Evolutionary conservation across 2,329 filamentous ascomycete genomes (phyloP).

Genomic region (Aspergillus uvarum): DNA sequence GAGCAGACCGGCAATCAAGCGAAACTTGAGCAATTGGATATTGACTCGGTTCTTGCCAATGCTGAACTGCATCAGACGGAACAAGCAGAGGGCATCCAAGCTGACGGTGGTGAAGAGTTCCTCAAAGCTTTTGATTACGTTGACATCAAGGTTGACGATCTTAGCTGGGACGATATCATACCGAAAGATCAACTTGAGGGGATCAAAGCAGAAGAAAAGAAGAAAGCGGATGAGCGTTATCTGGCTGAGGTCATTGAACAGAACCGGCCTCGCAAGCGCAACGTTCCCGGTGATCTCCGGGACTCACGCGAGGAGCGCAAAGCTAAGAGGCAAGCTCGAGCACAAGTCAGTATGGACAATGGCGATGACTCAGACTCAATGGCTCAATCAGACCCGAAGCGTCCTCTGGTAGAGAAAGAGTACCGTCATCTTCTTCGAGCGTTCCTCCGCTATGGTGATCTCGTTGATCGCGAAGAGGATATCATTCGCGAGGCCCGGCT

Average conservation of each 20-base stretch:
- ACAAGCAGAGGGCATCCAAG: slow-evolving; percentile 89
- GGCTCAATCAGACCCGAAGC: slow-evolving; percentile 71
- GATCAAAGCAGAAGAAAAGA: slow-evolving; percentile 86
- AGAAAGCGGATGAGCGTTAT: slow-evolving; percentile 78
- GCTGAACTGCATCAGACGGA: slow-evolving; percentile 97
- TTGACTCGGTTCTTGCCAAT: slow-evolving; percentile 94
- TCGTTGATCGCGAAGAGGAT: slow-evolving; percentile 84
- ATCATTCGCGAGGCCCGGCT: slow-evolving; percentile 85
- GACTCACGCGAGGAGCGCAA: slow-evolving; percentile 62
- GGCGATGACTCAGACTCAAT: slow-evolving; percentile 69
- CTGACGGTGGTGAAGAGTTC: slow-evolving; percentile 95
- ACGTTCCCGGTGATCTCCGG: slow-evolving; percentile 57
- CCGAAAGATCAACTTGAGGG: slow-evolving; percentile 87
- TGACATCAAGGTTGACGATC: slow-evolving; percentile 88
- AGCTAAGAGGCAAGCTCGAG: slow-evolving; percentile 69
- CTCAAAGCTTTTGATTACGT: slow-evolving; percentile 87
- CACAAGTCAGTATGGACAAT: slow-evolving; percentile 63
- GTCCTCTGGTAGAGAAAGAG: slow-evolving; percentile 90
- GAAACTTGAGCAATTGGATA: slow-evolving; percentile 94
- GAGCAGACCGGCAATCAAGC: slow-evolving; percentile 96
- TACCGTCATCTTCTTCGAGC: slow-evolving; percentile 87
- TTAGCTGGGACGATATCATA: slow-evolving; percentile 98
- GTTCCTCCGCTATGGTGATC: slow-evolving; percentile 85
- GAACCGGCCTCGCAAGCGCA: slow-evolving; percentile 74
- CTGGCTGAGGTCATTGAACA: slow-evolving; percentile 79